Evolutionary conservation across 139 green algal species (phyloP).

Genomic region (Parachlorella kessleri): DNA sequence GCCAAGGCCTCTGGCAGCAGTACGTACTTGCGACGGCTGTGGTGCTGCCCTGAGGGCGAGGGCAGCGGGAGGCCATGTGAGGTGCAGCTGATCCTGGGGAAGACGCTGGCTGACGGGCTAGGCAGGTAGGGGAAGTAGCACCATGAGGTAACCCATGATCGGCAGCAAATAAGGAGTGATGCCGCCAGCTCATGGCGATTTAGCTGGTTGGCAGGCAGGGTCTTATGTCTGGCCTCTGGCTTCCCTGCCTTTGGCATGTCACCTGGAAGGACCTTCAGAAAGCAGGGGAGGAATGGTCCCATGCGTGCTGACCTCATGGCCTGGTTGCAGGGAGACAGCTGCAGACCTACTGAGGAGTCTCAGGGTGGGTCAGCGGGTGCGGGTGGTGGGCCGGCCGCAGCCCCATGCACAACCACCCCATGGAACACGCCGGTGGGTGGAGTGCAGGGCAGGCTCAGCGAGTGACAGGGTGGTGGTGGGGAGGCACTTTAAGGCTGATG

Average conservation of each 20-base stretch:
- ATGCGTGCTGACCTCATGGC: not conserved
- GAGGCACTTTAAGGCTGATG: not conserved
- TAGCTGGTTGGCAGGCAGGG: no score
- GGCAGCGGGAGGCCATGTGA: slow-evolving; percentile 15
- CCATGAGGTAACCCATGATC: no score
- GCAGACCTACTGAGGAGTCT: slow-evolving; percentile 22
- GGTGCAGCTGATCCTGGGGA: slow-evolving; percentile 40
- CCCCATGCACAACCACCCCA: no score
- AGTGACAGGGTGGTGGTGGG: not conserved
- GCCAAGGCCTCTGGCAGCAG: not conserved
- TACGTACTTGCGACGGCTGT: slow-evolving; percentile 28
- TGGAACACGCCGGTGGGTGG: no score
- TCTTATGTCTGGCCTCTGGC: no score
- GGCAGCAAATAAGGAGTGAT: no score
- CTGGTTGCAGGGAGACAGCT: slow-evolving; percentile 7
- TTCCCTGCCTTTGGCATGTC: no score
- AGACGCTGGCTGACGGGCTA: slow-evolving; percentile 22
- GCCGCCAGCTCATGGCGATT: no score
- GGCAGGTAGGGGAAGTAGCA: slow-evolving; percentile 6
- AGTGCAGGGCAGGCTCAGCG: not conserved
- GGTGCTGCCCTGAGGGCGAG: slow-evolving; percentile 21
- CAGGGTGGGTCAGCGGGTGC: slow-evolving; percentile 12
- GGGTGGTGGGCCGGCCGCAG: slow-evolving; percentile 24
- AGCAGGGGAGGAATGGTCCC: no score
- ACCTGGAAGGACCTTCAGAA: no score